A percentile compares a stretch with the other conserved stretches of the same genome.
These are phyloP conservation scores for Hippophae tibetana DNA, from an alignment of 306 rosid genomes.

Conservation along the genomic window DNA sequence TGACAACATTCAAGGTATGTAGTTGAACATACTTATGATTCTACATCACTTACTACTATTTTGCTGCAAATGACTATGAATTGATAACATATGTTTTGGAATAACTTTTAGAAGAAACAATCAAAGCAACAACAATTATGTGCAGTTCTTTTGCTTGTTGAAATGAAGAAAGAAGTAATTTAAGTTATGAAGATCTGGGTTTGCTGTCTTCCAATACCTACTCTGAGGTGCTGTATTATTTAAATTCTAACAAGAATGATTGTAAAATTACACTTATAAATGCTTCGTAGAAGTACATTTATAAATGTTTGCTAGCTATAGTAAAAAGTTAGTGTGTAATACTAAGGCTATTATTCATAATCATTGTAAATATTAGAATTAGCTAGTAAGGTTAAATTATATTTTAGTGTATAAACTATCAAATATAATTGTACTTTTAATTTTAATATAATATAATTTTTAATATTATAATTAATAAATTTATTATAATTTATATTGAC, in stretches of 20 bases:
- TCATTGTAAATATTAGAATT: too few relatives aligned
- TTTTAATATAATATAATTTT: too few relatives aligned
- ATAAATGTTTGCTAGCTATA: too few relatives aligned
- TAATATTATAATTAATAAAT: too few relatives aligned
- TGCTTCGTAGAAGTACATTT: too few relatives aligned
- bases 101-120: conserved; percentile 50
- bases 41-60: background rate
- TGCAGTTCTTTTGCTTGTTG: conserved; percentile 48
- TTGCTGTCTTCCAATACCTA: conserved; percentile 45
- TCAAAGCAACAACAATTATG: conserved; percentile 44
- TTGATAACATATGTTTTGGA: background rate
- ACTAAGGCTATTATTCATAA: too few relatives aligned
- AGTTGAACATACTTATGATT: conserved; percentile 1
- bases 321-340: too few relatives aligned
- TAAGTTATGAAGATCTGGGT: conserved; percentile 50
- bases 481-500: too few relatives aligned
- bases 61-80: conserved; percentile 5
- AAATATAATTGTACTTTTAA: too few relatives aligned
- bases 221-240: conserved; percentile 43
- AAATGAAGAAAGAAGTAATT: conserved; percentile 48
- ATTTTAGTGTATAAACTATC: too few relatives aligned
- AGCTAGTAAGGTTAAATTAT: too few relatives aligned
- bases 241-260: background rate
- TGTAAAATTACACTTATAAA: too few relatives aligned
- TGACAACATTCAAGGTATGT: conserved; percentile 62